These are phyloP conservation scores for Leccinum uliginosum DNA, from an alignment of 768 basidiomycete genomes.

Conservation along the genomic window DNA sequence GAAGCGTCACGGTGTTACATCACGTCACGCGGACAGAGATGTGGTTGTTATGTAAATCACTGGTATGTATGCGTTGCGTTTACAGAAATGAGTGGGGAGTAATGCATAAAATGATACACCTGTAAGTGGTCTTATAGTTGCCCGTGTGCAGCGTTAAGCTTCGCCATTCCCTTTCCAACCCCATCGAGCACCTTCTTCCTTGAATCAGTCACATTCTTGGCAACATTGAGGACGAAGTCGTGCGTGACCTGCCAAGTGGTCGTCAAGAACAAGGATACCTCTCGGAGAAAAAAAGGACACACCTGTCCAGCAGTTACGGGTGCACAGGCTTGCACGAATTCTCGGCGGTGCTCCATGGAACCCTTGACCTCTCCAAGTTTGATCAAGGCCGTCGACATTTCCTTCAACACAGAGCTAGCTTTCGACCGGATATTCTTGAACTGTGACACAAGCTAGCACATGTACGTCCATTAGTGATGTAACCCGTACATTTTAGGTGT, in stretches of 20 bases:
- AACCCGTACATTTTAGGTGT: not conserved
- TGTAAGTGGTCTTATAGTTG: constrained; percentile 16
- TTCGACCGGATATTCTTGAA: constrained; percentile 59
- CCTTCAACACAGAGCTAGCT: constrained; percentile 48
- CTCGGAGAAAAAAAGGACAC: constrained; percentile 1
- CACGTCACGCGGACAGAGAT: constrained; percentile 4
- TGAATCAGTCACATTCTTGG: constrained; percentile 64
- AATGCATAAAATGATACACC: constrained; percentile 4
- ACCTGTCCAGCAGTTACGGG: constrained; percentile 37
- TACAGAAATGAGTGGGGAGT: constrained; percentile 27
- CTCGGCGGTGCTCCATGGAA: constrained; percentile 48
- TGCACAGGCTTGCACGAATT: constrained; percentile 48
- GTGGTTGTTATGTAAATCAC: not conserved
- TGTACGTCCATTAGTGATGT: constrained; percentile 4
- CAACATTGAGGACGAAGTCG: constrained; percentile 57
- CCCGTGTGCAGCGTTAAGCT: constrained; percentile 42
- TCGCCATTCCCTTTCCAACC: constrained; percentile 63
- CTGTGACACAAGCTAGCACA: constrained; percentile 55
- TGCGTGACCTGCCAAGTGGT: constrained; percentile 51
- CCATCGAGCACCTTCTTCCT: constrained; percentile 71
- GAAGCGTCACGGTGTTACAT: constrained; percentile 22
- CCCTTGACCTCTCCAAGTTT: constrained; percentile 50
- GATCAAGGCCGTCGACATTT: constrained; percentile 51
- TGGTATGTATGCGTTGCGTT: constrained; percentile 5
- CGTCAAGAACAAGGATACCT: not conserved